These are phyloP conservation scores for Spinellus fusiger DNA, from an alignment of 192 early-diverging fungal genomes.

Conservation along the genomic window DNA sequence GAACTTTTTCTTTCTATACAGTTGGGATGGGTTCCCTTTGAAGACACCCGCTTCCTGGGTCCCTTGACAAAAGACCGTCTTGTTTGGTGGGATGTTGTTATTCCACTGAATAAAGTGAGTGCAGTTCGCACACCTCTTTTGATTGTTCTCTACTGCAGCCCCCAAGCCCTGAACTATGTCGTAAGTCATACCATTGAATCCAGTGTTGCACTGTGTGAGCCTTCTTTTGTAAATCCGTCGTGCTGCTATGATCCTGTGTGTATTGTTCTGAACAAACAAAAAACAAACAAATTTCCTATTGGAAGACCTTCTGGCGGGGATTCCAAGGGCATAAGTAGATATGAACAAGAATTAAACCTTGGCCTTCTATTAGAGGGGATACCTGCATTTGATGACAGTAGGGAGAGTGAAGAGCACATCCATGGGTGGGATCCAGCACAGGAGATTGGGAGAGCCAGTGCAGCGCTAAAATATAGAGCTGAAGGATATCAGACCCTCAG, in stretches of 20 bases:
- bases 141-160: slow-evolving; percentile 27
- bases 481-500: too few relatives aligned
- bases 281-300: neutral
- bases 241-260: slow-evolving; percentile 23
- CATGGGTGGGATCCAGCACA: neutral
- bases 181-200: neutral
- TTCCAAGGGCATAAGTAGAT: neutral
- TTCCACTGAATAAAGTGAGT: slow-evolving; percentile 25
- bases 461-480: neutral
- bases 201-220: slow-evolving; percentile 8
- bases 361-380: too few relatives aligned
- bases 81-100: slow-evolving; percentile 33
- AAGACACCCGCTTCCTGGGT: slow-evolving; percentile 24
- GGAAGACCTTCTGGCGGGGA: neutral
- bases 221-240: slow-evolving; percentile 23
- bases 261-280: neutral
- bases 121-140: slow-evolving; percentile 19
- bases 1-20: slow-evolving; percentile 6
- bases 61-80: slow-evolving; percentile 18
- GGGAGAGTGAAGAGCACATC: neutral
- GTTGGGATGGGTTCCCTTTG: slow-evolving; percentile 36
- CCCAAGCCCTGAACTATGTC: slow-evolving; percentile 1
- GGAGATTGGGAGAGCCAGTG: neutral
- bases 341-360: too few relatives aligned
- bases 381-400: too few relatives aligned